Percentiles rank a stretch among this genome's conserved stretches.
Conservation (phyloP, 495 filamentous ascomycete species). For the Talaromyces liani region DNA sequence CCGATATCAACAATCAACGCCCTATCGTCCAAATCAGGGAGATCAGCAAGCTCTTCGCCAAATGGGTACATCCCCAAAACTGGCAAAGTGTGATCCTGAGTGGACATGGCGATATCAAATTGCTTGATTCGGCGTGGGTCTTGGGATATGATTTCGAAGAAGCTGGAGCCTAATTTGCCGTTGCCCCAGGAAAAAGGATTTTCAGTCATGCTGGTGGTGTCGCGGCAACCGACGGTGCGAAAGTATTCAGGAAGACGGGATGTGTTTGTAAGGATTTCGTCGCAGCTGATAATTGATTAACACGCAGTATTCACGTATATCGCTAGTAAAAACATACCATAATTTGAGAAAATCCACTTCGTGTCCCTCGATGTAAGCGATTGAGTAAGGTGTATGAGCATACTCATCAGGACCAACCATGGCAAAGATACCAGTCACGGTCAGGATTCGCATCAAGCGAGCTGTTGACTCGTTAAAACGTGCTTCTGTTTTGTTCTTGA, state of each 20-base stretch:
- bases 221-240: constrained; percentile 9
- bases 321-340: neutral
- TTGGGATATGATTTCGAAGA: constrained; percentile 15
- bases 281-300: constrained; percentile 9
- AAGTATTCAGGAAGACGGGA: constrained; percentile 14
- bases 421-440: constrained; percentile 14
- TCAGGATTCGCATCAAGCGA: constrained; percentile 17
- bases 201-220: constrained; percentile 12
- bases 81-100: constrained; percentile 12
- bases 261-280: constrained; percentile 14
- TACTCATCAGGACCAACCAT: constrained; percentile 13
- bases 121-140: constrained; percentile 13
- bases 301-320: too few species aligned
- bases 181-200: constrained; percentile 17
- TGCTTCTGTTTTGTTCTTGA: neutral
- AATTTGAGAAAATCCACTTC: constrained; percentile 18
- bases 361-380: constrained; percentile 17
- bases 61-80: constrained; percentile 20
- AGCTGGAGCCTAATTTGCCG: constrained; percentile 12
- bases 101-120: constrained; percentile 16
- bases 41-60: constrained; percentile 65
- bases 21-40: constrained; percentile 41
- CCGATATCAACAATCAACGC: constrained; percentile 49
- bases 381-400: constrained; percentile 14
- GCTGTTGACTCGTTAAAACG: neutral